Base-by-base conservation (phyloP, 805 yeast species). In the Yarrowia sp. region DNA sequence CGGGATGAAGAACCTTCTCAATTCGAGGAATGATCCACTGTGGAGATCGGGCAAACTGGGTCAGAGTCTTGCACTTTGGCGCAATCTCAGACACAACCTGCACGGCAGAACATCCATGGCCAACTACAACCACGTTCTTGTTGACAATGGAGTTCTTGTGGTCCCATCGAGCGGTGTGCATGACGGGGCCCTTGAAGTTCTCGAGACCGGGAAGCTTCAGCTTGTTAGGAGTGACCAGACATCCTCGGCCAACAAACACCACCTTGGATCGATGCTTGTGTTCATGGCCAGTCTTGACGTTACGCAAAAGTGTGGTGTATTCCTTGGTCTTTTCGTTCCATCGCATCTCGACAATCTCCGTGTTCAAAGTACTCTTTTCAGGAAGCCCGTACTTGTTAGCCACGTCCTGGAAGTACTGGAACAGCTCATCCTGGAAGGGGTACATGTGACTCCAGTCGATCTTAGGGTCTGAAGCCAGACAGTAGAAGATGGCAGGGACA, bases 91-190 rank as follows among this genome's bases (percentile, higher is more conserved):
- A 69, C 15, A 71, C 68, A 14, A 71, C 56, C 47, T 71, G 73
- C 13, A 68, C 70, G n/a, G 71, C 73, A 20, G 66, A 49, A 50
- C 72, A 71, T 15, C 73, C 73, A 34, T 71, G 71, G 7, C 73
- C 73, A 14, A 71, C 70, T 7, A 71, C 72, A 8, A 66, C 72
- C 14, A 71, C 69, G 33, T 53, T 61, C 53, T 71, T 71, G 43
- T 65, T 24, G 36, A 38, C 69, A 17, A 50, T 47, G 42, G 61
- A n/a, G 38, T 68, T 39, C 38, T 55, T 55, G 38, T 55, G 50
- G 49, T 68, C 69, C 69, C 69, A 68, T 40, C 34, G 55, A n/a
- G 68, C 69, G 13, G 69, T 68, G 38, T 68, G 69, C 34, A 68
- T 65, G 13, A 68, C 53, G 33, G 58, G 49, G 8, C 69, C 69